These are phyloP conservation scores for Centrapalus pauciflorus DNA, from an alignment of 129 eudicot genomes.

Conservation along the genomic window DNA sequence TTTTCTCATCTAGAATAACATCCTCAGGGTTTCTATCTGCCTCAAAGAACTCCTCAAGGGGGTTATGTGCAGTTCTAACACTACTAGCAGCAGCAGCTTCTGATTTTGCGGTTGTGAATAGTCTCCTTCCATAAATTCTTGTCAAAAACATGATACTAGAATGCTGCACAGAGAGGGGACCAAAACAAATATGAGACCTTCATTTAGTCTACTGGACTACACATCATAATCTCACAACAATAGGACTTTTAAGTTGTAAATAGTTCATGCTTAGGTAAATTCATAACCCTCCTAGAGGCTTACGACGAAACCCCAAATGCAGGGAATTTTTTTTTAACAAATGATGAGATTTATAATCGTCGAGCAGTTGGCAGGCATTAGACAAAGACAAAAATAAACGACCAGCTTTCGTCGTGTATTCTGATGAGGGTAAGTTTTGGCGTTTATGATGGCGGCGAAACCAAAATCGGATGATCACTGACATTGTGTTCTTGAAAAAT, in stretches of 20 bases:
- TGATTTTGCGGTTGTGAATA: constrained; percentile 54
- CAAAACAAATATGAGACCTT: not conserved
- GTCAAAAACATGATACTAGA: constrained; percentile 45
- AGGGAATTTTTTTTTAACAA: not conserved
- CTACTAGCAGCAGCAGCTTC: constrained; percentile 48
- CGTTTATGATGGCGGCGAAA: not conserved
- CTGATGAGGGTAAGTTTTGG: not conserved
- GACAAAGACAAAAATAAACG: not conserved
- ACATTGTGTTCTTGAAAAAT: too few species aligned
- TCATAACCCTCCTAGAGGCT: not conserved
- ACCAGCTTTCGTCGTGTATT: not conserved
- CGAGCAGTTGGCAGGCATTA: constrained; percentile 22
- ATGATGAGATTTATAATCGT: too few species aligned
- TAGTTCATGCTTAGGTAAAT: not conserved
- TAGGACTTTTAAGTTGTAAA: not conserved
- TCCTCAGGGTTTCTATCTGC: constrained; percentile 53
- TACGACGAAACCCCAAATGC: not conserved
- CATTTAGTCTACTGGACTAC: not conserved
- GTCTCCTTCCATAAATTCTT: constrained; percentile 65
- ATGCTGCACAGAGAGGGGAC: constrained; percentile 25
- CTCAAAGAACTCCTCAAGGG: constrained; percentile 87
- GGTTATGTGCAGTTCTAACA: constrained; percentile 44
- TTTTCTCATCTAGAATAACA: too few species aligned
- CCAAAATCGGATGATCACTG: not conserved
- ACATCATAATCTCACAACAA: not conserved